Base-by-base conservation (phyloP, 768 basidiomycete species). In the Calocera viscosa region DNA sequence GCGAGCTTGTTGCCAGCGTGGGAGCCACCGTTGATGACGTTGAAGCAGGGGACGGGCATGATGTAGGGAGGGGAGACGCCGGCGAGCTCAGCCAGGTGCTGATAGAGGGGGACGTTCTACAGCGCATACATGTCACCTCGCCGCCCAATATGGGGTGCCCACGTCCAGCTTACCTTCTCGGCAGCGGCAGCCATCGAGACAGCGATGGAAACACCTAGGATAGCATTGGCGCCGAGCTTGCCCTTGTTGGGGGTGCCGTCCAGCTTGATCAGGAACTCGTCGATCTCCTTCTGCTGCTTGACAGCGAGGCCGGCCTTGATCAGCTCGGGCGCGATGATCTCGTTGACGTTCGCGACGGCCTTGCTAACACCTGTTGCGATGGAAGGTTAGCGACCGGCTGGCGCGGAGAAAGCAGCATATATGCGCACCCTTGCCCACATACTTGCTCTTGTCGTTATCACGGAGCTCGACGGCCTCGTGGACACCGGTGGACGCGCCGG, bases 1-100 rank as follows among this genome's bases (percentile, higher is more conserved):
- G 96, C 96, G 70, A 99, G 90, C 80, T 95, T 94, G 85, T 99
- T 99, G 64, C 96, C 96, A 68, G 96, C 96, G 77, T 99, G 96
- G 70, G 95, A 97, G 70, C 96, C 96, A 78, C 96, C 96, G 80
- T 99, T 99, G 83, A 99, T 99, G 73, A 99, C 96, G 77, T 99
- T 99, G 85, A 99, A 94, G 68, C 91, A 86, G 63, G 96, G 96
- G 75, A 79, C 80, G 69, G 96, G 96, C 73, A 98, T 88, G 68
- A 92, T 83, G 78, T 87, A 97, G 49, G 96, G 95, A 65, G 91
- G 82, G 79, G 94, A 92, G 78, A 95, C 84, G 72, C 95, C 95
- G 67, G 96, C 91, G 71, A 99, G 88, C 70, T 92, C 89, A 60
- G 94, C 96, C 71, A 98, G 85, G 83, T 97, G 93, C 76, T 90